Evolutionary conservation across 2,329 filamentous ascomycete genomes (phyloP).

Genomic region (Diaporthe sp.): DNA sequence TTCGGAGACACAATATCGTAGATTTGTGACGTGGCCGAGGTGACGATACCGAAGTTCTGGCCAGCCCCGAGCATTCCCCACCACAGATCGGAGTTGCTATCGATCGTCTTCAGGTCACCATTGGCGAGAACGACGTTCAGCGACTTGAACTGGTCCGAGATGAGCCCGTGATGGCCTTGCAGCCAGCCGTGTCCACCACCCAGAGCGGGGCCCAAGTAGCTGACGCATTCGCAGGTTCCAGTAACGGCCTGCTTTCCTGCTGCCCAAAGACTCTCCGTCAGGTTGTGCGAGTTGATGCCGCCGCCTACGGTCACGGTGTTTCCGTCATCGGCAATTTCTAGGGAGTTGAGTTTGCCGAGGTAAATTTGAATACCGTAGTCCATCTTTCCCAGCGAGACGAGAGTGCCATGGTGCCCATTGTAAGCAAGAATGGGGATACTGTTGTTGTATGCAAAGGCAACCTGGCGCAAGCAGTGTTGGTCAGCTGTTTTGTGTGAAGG

Average conservation of each 20-base stretch:
- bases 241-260: conserved; percentile 63
- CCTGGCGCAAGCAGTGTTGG: not conserved
- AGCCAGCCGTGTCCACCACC: conserved; percentile 71
- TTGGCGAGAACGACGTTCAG: conserved; percentile 66
- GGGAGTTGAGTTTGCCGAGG: conserved; percentile 58
- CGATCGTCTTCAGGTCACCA: conserved; percentile 56
- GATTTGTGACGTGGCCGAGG: conserved; percentile 59
- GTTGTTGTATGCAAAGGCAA: conserved; percentile 55
- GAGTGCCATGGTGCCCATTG: conserved; percentile 65
- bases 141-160: conserved; percentile 66
- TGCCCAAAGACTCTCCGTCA: conserved; percentile 64
- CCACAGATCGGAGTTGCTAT: conserved; percentile 61
- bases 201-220: conserved; percentile 59
- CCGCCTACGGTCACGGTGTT: conserved; percentile 62
- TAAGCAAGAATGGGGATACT: conserved; percentile 65
- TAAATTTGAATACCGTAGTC: conserved; percentile 65
- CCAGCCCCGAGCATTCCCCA: conserved; percentile 70
- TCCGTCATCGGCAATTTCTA: conserved; percentile 57
- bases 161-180: conserved; percentile 66
- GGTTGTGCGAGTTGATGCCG: conserved; percentile 59
- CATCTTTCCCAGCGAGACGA: conserved; percentile 63
- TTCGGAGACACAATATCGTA: conserved; percentile 55
- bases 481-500: not conserved
- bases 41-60: conserved; percentile 72
- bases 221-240: conserved; percentile 65